A percentile compares a stretch with the other conserved stretches of the same genome.
phyloP scores from a whole-genome alignment of 371 early-diverging fungal species.

The Batkoa obscura region DNA sequence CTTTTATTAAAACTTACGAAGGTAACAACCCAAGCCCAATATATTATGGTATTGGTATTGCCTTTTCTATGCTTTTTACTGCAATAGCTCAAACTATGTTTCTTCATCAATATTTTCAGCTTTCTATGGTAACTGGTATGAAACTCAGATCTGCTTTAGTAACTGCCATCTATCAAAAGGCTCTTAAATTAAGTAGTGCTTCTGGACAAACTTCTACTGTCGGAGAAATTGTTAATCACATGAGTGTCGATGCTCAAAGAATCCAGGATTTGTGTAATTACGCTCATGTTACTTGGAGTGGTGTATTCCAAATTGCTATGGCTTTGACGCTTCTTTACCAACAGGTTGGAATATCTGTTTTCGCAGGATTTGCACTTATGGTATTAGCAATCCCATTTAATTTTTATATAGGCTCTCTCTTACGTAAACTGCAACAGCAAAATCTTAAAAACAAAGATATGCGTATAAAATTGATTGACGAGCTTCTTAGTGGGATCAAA shows the following conservation, averaged over 20 bases:
- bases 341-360: constrained; percentile 51
- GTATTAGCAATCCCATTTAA: constrained; percentile 42
- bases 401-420: constrained; percentile 18
- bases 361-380: constrained; percentile 78
- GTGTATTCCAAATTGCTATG: constrained; percentile 75
- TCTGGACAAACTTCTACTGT: constrained; percentile 62
- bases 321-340: constrained; percentile 45
- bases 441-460: constrained; percentile 84
- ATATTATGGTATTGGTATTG: constrained; percentile 39
- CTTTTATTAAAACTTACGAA: constrained; percentile 39
- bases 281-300: constrained; percentile 68
- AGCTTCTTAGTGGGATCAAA: constrained; percentile 80
- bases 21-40: constrained; percentile 22
- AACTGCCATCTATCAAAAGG: constrained; percentile 77
- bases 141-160: constrained; percentile 55
- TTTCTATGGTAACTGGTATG: constrained; percentile 56
- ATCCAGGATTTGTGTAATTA: constrained; percentile 48
- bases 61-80: constrained; percentile 55
- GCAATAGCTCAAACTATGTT: constrained; percentile 67
- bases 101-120: constrained; percentile 83
- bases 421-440: constrained; percentile 52
- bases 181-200: constrained; percentile 54
- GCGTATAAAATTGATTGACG: constrained; percentile 83
- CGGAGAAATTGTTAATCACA: constrained; percentile 64
- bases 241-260: constrained; percentile 77